Evolutionary conservation across 148 eudicot genomes (phyloP).

Genomic region (Polygonum aviculare): DNA sequence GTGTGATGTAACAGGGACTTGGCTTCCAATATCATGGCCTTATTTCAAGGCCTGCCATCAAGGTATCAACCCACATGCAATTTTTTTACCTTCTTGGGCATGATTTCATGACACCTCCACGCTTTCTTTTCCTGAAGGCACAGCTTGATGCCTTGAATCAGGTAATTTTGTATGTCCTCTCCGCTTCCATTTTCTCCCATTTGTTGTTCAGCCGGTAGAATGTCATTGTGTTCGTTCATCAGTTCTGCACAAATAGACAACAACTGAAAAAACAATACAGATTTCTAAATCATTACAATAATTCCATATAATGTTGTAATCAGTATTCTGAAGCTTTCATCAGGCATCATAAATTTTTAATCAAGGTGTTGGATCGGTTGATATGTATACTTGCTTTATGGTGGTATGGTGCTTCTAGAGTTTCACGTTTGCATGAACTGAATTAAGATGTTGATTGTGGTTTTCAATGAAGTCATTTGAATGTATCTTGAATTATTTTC

Average conservation of each 20-base stretch:
- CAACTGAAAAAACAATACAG: not conserved
- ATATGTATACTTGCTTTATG: not conserved
- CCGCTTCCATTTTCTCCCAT: constrained; percentile 59
- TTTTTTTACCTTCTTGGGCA: constrained; percentile 20
- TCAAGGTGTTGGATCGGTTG: not conserved
- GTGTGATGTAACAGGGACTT: too few species aligned
- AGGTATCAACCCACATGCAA: too few species aligned
- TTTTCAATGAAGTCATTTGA: not conserved
- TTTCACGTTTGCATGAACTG: constrained; percentile 2
- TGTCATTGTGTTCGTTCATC: constrained; percentile 32
- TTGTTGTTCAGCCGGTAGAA: constrained; percentile 32
- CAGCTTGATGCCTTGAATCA: constrained; percentile 32
- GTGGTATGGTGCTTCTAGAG: not conserved
- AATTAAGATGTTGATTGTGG: not conserved
- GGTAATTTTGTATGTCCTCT: constrained; percentile 38
- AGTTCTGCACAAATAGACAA: constrained; percentile 33
- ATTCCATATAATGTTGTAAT: not conserved
- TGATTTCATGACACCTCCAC: constrained; percentile 17
- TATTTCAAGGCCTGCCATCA: too few species aligned
- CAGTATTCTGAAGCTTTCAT: not conserved
- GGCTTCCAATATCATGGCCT: too few species aligned
- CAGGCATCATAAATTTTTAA: not conserved
- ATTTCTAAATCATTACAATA: not conserved
- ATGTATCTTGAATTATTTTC: not conserved
- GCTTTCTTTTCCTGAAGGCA: constrained; percentile 38